Evolutionary conservation across 139 green algal genomes (phyloP), one percentile per base, ranked within the genome.

Genomic region (Coelastrella sp.): DNA sequence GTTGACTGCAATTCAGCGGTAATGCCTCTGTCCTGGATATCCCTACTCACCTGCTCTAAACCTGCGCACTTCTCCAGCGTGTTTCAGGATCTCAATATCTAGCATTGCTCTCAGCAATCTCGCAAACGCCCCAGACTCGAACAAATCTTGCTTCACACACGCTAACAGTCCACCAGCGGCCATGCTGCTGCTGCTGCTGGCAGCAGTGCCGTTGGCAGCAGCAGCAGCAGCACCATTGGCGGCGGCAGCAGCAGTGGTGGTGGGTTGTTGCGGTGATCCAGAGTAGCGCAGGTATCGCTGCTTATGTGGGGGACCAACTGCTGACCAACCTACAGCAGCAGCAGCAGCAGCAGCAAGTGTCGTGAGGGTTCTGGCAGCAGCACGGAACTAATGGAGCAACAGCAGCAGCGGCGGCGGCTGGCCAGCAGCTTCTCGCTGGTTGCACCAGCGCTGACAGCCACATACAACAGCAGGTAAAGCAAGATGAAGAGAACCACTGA

Each of bases 261-360:
- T 58, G 7, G 80, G 47, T 16, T 82, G 54, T 80, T 60, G 80
- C 19, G 88, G 58, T 19, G 74, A 19, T 17, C 85, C 74, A 20
- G 75, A 47, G 91, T 94, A 97, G 5, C 57, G 66, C 83, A 98
- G 64, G 94, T 96, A 98, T 20, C 97, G 95, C 94, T 98, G 97
- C 95, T 98, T 98, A 92, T 98, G 96, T 2, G 94, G 92, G 5
- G 97, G 97, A 78, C 94, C 96, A 11, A 94, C 78, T 16, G 92
- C 58, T 60, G 66, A 23, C 96, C 96, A 98, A 56, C 94, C 92
- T 75, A 86, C 89, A 17, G 54, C 19, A 47, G 73, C 4, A 57
- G 71, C 23, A 80, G 56, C 66, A 71, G 23, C 68, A 75, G 83
- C 66, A 80, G 60, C 81, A 76, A 83, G 77, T 22, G 17, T 57